phyloP scores from a whole-genome alignment of 257 asterid species.

The Nicotiana sylvestris region DNA sequence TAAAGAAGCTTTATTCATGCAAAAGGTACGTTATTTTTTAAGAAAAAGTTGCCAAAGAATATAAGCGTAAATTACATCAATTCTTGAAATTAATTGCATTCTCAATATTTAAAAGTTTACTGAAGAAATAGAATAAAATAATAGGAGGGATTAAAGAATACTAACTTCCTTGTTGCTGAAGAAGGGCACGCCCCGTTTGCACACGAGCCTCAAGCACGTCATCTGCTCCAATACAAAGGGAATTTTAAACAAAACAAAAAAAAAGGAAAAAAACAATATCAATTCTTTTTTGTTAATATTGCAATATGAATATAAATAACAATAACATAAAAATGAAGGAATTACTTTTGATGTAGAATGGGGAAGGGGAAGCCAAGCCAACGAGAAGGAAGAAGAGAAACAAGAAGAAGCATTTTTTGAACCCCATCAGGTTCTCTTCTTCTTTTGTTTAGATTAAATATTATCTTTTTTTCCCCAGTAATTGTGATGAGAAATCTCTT shows the following conservation, averaged over 20 bases:
- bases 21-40: neutral
- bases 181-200: slow-evolving; percentile 61
- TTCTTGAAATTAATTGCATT: neutral
- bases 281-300: neutral
- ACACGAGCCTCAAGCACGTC: slow-evolving; percentile 38
- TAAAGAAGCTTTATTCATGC: too few species aligned
- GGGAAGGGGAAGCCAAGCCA: slow-evolving; percentile 54
- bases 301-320: neutral
- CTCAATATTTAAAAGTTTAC: neutral
- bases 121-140: neutral
- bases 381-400: slow-evolving; percentile 45
- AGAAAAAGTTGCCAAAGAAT: neutral
- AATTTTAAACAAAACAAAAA: neutral
- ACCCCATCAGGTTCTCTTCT: slow-evolving; percentile 38
- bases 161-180: slow-evolving; percentile 67
- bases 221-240: slow-evolving; percentile 30
- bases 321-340: neutral
- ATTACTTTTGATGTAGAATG: slow-evolving; percentile 60
- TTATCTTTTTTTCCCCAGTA: neutral
- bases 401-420: slow-evolving; percentile 29
- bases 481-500: neutral
- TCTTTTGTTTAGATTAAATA: slow-evolving; percentile 19
- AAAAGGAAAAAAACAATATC: neutral
- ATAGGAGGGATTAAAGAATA: neutral
- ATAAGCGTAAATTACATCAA: neutral